Evolutionary conservation across 495 filamentous ascomycete genomes (phyloP), one percentile per base, ranked within the genome.

Genomic region (Penicillium lagena): DNA sequence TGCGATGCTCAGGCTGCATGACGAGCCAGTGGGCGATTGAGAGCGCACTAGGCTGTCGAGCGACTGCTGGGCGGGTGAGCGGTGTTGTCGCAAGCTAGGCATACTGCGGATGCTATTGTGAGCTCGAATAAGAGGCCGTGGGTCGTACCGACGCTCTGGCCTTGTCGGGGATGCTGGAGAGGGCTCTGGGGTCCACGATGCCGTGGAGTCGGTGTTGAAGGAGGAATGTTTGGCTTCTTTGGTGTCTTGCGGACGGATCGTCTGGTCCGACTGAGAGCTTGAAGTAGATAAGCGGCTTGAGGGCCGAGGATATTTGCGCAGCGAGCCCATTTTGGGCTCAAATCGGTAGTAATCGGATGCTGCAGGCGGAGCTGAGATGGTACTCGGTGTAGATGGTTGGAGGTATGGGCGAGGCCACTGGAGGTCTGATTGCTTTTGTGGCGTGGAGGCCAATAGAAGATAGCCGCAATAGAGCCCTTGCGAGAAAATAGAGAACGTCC

Each of bases 211-310:
- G 2, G 49, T 50, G 4, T 69, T 62, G 35, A 64, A 33, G 9
- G 62, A 63, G 43, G 45, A 47, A n/a, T 52, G 17, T 28, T 61
- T 62, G 37, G 45, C 42, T 22, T 50, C 42, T 11, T 54, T 52
- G 27, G 52, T 52, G 34, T 53, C 49, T 9, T 55, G 53, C n/a
- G 56, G 53, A 35, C 56, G 58, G 2, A 71, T 37, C 14, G 65
- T 71, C 22, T 22, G 22, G 22, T 22, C 22, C 22, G 22, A 22
- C 22, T 22, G 22, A 22, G 22, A 22, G 22, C 22, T 22, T 32
- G 50, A 52, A 1, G 61, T 66, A 2, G 68, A 71, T 42, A 62
- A 64, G 1, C 68, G 64, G 34, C 58, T 59, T 6, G 64, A 67
- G 2, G 52, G 51, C 13, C 54, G 60, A 6, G 67, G 63, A 15